A percentile compares a stretch with the other conserved stretches of the same genome.
Conservation (phyloP, 2,329 filamentous ascomycete genomes). For the Pseudovirgaria hyperparasitica region DNA sequence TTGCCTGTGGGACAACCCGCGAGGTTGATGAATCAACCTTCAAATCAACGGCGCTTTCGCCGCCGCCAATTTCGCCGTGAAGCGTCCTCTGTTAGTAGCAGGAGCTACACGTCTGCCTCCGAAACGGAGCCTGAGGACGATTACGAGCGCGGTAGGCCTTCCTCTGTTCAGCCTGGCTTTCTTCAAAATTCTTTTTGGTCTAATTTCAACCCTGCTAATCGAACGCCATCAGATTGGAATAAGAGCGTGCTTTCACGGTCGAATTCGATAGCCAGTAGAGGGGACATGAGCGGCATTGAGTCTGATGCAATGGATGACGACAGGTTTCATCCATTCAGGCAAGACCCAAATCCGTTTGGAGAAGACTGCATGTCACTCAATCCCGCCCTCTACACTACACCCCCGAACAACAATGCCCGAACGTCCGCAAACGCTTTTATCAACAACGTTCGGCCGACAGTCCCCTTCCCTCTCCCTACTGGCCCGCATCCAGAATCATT, state of each 20-base stretch:
- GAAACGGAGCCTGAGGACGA: too few species aligned
- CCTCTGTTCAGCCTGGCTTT: too few species aligned
- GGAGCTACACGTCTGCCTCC: background rate
- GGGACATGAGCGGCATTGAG: too few species aligned
- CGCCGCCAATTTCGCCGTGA: slow-evolving; percentile 13
- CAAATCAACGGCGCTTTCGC: slow-evolving; percentile 20
- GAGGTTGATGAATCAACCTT: slow-evolving; percentile 13
- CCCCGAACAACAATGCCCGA: slow-evolving; percentile 1
- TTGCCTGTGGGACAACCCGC: slow-evolving; percentile 15
- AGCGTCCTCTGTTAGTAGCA: slow-evolving; percentile 1
- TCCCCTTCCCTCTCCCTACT: slow-evolving; percentile 19
- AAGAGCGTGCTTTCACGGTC: too few species aligned
- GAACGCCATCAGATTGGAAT: too few species aligned
- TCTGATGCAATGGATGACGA: too few species aligned
- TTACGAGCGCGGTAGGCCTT: too few species aligned
- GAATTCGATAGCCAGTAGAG: too few species aligned
- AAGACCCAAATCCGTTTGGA: background rate
- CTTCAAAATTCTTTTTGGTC: too few species aligned
- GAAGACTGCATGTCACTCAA: background rate
- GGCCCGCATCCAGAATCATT: slow-evolving; percentile 17
- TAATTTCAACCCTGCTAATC: too few species aligned
- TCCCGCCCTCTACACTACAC: slow-evolving; percentile 6
- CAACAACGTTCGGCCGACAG: slow-evolving; percentile 19
- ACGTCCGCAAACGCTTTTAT: slow-evolving; percentile 16
- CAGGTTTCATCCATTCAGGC: slow-evolving; percentile 1